Percentiles rank a stretch among this genome's conserved stretches.
These are phyloP conservation scores for Pythium myriotylum DNA, from an alignment of 352 stramenopile genomes.

Conservation along the genomic window DNA sequence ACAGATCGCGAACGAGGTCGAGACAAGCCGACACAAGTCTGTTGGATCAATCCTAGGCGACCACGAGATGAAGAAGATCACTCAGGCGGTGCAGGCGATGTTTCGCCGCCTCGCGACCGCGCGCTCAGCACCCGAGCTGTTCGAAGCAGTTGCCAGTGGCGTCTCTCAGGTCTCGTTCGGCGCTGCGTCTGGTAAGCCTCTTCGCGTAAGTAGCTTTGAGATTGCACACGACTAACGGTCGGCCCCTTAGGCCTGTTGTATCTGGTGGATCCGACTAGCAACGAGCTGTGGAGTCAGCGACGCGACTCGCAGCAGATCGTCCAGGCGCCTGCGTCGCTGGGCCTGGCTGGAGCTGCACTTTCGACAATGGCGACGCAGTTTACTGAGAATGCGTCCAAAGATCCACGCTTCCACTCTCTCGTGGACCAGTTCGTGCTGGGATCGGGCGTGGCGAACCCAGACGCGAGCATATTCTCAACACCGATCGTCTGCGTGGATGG, in stretches of 20 bases:
- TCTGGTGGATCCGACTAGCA: conserved; percentile 57
- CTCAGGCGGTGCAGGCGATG: conserved; percentile 40
- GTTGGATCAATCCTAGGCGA: neutral
- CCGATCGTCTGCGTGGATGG: conserved; percentile 48
- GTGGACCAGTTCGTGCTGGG: conserved; percentile 61
- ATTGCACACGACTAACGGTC: too few relatives aligned
- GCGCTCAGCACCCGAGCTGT: conserved; percentile 43
- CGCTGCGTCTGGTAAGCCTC: conserved; percentile 33
- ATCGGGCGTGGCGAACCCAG: conserved; percentile 11
- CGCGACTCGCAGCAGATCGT: conserved; percentile 32
- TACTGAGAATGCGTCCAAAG: conserved; percentile 38
- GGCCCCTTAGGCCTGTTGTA: conserved; percentile 39
- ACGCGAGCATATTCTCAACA: conserved; percentile 42
- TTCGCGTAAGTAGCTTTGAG: too few relatives aligned
- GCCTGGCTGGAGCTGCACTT: conserved; percentile 55
- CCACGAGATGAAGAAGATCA: neutral
- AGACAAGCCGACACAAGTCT: neutral
- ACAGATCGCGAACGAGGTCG: neutral
- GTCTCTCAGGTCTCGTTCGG: conserved; percentile 48
- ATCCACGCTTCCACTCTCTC: conserved; percentile 63
- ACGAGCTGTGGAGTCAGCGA: conserved; percentile 72
- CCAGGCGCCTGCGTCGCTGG: conserved; percentile 56
- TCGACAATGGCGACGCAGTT: conserved; percentile 41
- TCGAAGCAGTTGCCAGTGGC: conserved; percentile 36
- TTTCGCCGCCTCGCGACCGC: conserved; percentile 46